Evolutionary conservation across 2,329 filamentous ascomycete species (phyloP).

Genomic region (Phialophora macrospora): DNA sequence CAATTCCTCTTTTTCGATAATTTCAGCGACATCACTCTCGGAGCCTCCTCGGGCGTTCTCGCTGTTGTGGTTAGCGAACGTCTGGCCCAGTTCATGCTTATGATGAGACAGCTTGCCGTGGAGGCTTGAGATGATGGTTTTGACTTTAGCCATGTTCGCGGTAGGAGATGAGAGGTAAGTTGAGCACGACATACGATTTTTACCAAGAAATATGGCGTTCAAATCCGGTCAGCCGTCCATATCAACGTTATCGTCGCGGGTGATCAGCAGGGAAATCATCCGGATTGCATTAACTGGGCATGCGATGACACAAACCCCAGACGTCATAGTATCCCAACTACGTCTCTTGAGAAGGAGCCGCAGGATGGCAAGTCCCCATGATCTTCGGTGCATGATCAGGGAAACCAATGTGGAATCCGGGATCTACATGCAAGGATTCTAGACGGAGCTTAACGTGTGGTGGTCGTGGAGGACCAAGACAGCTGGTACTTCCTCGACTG

Average conservation of each 20-base stretch:
- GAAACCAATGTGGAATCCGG: background rate
- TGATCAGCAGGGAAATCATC: background rate
- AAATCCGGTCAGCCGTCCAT: background rate
- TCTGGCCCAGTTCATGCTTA: conserved; percentile 23
- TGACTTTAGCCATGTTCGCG: conserved; percentile 19
- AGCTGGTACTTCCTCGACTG: background rate
- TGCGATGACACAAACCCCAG: background rate
- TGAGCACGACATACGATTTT: background rate
- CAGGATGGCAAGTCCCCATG: background rate
- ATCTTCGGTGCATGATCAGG: background rate
- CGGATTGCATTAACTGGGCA: background rate
- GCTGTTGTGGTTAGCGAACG: conserved; percentile 2
- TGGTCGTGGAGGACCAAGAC: background rate
- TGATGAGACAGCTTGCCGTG: conserved; percentile 19
- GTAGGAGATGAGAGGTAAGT: background rate
- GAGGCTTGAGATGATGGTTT: conserved; percentile 9
- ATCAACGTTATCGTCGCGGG: background rate
- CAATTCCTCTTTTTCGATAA: conserved; percentile 21
- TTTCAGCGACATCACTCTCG: conserved; percentile 21
- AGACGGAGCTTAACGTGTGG: background rate
- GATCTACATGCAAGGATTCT: background rate
- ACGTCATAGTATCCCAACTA: background rate
- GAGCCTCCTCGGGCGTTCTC: conserved; percentile 22
- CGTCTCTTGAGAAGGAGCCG: background rate
- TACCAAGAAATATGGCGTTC: background rate